Evolutionary conservation across 225 moss, liverwort and hornwort genomes (phyloP), one percentile per base, ranked within the genome.

Genomic region (Thuidium tamariscinum): DNA sequence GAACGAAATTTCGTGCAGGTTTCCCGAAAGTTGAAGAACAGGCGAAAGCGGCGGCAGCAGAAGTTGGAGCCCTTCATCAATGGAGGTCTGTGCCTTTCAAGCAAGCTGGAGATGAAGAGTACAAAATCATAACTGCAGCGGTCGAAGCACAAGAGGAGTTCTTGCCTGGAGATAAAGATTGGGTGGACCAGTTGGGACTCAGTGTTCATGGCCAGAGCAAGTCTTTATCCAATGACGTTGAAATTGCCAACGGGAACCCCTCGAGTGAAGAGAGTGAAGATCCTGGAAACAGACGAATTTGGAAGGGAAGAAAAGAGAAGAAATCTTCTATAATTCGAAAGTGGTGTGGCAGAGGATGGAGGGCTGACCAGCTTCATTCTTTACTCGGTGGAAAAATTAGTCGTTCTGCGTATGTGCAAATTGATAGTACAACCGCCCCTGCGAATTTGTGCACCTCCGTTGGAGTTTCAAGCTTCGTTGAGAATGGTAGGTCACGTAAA

Each of bases 341-440:
- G 77, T 97, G 94, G 95, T 97, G 97, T 85, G 97, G 97, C 64
- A 92, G 90, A 85, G 94, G 93, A 64, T 97, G 96, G 97, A 91
- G 96, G 86, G 89, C 93, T 65, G 94, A 96, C 86, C 97, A 97
- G 87, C 88, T 96, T 51, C 97, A 96, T 93, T 93, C 94, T 20
- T 86, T 93, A 72, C 91, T 97, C 63, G 96, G 96, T 88, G 97
- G 97, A 60, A 80, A 80, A 59, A 80, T 80, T 23, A 90, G 90
- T 82, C 93, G 90, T 84, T 88, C 82, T 61, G 52, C 92, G 76
- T 86, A 92, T 70, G 86, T 93, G 69, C 90, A 89, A 68, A 89
- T 90, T 74, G 91, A 91, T 62, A 92, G 84, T 34, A 87, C 90
- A 13, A 80, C 83, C 59, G 65, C 84, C 89, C 87, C 94, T 83